A percentile compares a stretch with the other conserved stretches of the same genome.
phyloP scores from a whole-genome alignment of 768 basidiomycete species.

The Pulveroboletus sp. region DNA sequence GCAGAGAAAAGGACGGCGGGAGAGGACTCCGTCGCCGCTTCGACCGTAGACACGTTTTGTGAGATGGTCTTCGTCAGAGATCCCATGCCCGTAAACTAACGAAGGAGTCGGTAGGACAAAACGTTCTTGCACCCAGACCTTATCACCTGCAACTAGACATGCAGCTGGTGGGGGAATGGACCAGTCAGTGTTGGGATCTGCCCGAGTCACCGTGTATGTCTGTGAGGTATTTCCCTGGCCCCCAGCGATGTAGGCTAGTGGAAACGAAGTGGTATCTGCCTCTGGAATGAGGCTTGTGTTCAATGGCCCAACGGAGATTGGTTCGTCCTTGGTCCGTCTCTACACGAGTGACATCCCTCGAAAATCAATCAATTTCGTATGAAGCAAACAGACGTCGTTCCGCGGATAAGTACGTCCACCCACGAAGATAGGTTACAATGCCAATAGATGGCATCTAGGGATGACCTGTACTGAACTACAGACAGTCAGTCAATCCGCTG shows the following conservation, averaged over 20 bases:
- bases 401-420: not conserved
- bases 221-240: not conserved
- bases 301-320: not conserved
- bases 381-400: not conserved
- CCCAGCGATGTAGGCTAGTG: too few species aligned
- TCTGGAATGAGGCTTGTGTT: not conserved
- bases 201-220: not conserved
- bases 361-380: not conserved
- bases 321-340: not conserved
- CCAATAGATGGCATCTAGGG: not conserved
- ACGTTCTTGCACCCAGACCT: not conserved
- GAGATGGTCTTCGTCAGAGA: not conserved
- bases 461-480: not conserved
- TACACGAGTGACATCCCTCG: not conserved
- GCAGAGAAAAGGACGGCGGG: not conserved
- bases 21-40: not conserved
- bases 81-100: not conserved
- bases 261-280: too few species aligned
- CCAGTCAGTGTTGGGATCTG: not conserved
- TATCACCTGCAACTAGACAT: not conserved
- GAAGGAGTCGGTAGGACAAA: not conserved
- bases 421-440: not conserved
- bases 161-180: not conserved
- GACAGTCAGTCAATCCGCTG: not conserved
- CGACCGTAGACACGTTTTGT: not conserved